Evolutionary conservation across 768 basidiomycete genomes (phyloP).

Genomic region (Rhizopogon vulgaris): DNA sequence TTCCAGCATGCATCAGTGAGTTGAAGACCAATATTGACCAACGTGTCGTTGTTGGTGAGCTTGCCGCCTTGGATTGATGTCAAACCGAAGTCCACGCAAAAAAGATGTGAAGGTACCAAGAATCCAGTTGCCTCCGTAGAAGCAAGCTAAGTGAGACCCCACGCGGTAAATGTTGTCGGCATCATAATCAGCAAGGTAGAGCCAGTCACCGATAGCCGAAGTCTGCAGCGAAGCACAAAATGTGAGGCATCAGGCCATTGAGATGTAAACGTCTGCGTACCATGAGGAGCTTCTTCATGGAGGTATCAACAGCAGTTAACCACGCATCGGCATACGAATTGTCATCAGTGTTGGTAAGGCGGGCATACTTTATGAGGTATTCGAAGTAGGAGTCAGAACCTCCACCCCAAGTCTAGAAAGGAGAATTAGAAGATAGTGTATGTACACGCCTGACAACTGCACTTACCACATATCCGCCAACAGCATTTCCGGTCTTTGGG

Average conservation of each 20-base stretch:
- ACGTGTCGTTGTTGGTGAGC: conserved; percentile 63
- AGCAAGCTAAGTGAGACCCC: conserved; percentile 72
- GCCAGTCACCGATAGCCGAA: conserved; percentile 56
- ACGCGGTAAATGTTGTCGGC: conserved; percentile 43
- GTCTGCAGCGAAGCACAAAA: conserved; percentile 31
- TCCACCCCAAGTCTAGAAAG: conserved; percentile 54
- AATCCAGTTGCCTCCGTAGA: conserved; percentile 72
- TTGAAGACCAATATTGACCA: conserved; percentile 53
- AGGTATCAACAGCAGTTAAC: conserved; percentile 66
- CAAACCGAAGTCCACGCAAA: not conserved
- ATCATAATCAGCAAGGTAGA: conserved; percentile 65
- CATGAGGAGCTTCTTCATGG: conserved; percentile 51
- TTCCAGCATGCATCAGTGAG: conserved; percentile 77
- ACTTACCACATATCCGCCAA: conserved; percentile 51
- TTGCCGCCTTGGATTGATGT: conserved; percentile 44
- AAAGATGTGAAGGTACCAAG: conserved; percentile 34
- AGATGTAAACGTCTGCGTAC: conserved; percentile 25
- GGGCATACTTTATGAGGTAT: conserved; percentile 67
- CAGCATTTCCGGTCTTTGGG: conserved; percentile 41
- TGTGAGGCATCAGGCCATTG: not conserved
- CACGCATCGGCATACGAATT: conserved; percentile 60
- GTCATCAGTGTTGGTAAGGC: conserved; percentile 61
- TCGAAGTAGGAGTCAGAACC: conserved; percentile 76
- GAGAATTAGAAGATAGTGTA: not conserved
- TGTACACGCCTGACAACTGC: not conserved